Conservation (phyloP, 1,139 yeast genomes). For the Blastobotrys illinoisensis region DNA sequence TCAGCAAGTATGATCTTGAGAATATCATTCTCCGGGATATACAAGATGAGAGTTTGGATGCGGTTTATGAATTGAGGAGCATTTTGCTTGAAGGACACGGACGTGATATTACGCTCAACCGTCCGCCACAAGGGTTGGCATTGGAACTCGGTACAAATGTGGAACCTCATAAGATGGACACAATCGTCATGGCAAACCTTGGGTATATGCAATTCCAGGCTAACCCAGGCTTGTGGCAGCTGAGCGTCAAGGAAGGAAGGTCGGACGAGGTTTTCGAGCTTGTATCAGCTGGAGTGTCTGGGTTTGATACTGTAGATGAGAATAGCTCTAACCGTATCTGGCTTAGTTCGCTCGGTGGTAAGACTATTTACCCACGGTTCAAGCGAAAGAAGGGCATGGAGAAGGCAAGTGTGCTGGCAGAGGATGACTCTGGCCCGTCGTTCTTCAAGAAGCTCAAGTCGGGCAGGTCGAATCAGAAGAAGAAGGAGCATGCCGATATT, state of each 20-base stretch:
- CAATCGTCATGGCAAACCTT: slow-evolving; percentile 62
- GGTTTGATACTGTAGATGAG: slow-evolving; percentile 26
- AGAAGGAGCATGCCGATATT: slow-evolving; percentile 46
- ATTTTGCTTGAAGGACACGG: slow-evolving; percentile 71
- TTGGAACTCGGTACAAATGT: slow-evolving; percentile 38
- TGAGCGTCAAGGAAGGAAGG: slow-evolving; percentile 42
- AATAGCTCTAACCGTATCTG: slow-evolving; percentile 17
- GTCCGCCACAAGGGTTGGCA: slow-evolving; percentile 49
- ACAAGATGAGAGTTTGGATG: slow-evolving; percentile 29
- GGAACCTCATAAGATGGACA: slow-evolving; percentile 39
- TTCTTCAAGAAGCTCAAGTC: slow-evolving; percentile 7
- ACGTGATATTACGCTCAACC: slow-evolving; percentile 38
- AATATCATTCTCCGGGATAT: slow-evolving; percentile 44
- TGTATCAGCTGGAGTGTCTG: slow-evolving; percentile 32
- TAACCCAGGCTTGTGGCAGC: slow-evolving; percentile 60
- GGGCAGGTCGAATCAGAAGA: slow-evolving; percentile 5
- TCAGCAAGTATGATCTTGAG: slow-evolving; percentile 54
- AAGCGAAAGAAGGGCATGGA: slow-evolving; percentile 41
- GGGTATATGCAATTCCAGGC: slow-evolving; percentile 75
- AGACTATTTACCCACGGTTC: slow-evolving; percentile 43
- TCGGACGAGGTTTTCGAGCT: slow-evolving; percentile 42
- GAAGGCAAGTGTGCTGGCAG: slow-evolving; percentile 32
- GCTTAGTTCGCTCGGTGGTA: slow-evolving; percentile 40
- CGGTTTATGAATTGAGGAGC: slow-evolving; percentile 44
- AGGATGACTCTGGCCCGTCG: slow-evolving; percentile 11